Conservation (phyloP, 1,139 yeast species). For the Sugiyamaella grinbergsii region DNA sequence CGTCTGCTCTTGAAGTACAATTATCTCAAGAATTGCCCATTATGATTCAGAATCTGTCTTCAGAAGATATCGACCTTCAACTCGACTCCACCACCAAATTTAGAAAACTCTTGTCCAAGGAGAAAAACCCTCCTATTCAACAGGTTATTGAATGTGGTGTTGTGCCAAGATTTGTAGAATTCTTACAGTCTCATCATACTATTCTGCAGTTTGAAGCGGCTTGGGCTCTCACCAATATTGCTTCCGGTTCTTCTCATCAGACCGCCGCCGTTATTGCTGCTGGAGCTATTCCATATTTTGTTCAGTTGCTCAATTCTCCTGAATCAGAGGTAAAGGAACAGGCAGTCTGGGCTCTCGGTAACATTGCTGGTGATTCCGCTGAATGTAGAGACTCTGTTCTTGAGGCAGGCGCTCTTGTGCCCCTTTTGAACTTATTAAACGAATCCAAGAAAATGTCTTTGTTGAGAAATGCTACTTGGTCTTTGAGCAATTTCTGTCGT, state of each 20-base stretch:
- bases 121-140: conserved; percentile 97
- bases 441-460: conserved; percentile 76
- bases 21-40: conserved; percentile 74
- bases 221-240: conserved; percentile 98
- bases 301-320: conserved; percentile 73
- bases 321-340: conserved; percentile 95
- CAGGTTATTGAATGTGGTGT: conserved; percentile 91
- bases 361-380: conserved; percentile 97
- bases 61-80: conserved; percentile 77
- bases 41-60: conserved; percentile 80
- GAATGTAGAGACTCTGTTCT: conserved; percentile 86
- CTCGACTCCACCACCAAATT: conserved; percentile 88
- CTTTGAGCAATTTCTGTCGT: conserved; percentile 91
- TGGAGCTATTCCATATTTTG: conserved; percentile 92
- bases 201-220: conserved; percentile 96
- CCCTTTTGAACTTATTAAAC: conserved; percentile 76
- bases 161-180: conserved; percentile 84
- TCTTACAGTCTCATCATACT: conserved; percentile 76
- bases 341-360: conserved; percentile 99
- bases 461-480: conserved; percentile 97
- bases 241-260: conserved; percentile 91
- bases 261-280: conserved; percentile 88
- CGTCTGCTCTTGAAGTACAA: conserved; percentile 24
- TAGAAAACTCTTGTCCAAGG: conserved; percentile 90
- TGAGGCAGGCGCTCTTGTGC: conserved; percentile 83